Conservation (phyloP, 75 land plant species). For the Cupressus sempervirens region DNA sequence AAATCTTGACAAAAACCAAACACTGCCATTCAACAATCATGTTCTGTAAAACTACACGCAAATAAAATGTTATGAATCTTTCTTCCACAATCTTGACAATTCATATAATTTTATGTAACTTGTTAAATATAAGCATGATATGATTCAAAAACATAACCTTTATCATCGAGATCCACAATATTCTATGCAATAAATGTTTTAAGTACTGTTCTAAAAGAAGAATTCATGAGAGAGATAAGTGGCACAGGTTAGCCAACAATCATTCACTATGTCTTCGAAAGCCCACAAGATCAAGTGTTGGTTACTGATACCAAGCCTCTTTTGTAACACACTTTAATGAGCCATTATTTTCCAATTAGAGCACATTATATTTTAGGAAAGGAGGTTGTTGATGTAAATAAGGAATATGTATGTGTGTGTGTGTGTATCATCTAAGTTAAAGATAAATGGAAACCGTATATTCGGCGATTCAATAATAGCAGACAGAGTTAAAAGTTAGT, state of each 20-base stretch:
- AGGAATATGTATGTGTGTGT: no score
- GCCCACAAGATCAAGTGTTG: background rate
- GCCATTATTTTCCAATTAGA: background rate
- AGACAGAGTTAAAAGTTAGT: no score
- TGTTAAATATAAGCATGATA: background rate
- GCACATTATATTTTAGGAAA: background rate
- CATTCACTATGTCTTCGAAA: background rate
- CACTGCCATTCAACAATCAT: background rate
- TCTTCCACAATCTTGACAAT: background rate
- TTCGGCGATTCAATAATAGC: no score
- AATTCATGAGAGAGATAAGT: no score
- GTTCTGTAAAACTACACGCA: background rate
- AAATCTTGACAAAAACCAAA: background rate
- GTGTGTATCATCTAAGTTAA: background rate
- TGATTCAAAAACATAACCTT: background rate
- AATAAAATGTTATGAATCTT: background rate
- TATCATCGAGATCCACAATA: background rate
- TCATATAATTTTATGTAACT: background rate
- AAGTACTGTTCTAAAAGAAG: background rate
- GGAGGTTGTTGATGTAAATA: no score
- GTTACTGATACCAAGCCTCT: background rate
- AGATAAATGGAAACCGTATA: no score
- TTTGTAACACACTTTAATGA: no score
- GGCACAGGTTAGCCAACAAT: background rate
- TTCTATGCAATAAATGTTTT: background rate